Base-by-base conservation (phyloP, 2,329 filamentous ascomycete genomes). In the Aureobasidium sp. region DNA sequence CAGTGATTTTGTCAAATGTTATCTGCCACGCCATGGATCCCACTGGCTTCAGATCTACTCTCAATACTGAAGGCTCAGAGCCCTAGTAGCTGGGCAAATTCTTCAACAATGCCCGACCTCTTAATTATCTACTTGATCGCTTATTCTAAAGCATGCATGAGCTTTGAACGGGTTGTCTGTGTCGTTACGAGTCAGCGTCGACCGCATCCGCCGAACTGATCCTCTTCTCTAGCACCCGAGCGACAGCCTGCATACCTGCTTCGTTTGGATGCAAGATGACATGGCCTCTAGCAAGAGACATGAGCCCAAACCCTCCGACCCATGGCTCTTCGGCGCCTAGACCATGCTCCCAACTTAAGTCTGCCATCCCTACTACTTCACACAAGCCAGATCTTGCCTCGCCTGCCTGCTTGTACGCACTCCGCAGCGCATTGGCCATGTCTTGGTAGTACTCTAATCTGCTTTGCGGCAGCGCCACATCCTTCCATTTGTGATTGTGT, bases 171-270 rank as follows among this genome's bases (percentile, higher is more conserved):
- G n/a, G n/a, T n/a, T n/a, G n/a, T n/a, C n/a, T n/a, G n/a, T n/a
- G n/a, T n/a, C n/a, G n/a, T n/a, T n/a, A n/a, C n/a, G n/a, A n/a
- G n/a, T n/a, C n/a, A n/a, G n/a, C n/a, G n/a, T n/a, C n/a, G n/a
- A n/a, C n/a, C n/a, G n/a, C n/a, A n/a, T n/a, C n/a, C n/a, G n/a
- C n/a, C n/a, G n/a, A n/a, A n/a, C n/a, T n/a, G n/a, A n/a, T n/a
- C n/a, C n/a, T n/a, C n/a, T n/a, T n/a, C n/a, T n/a, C n/a, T n/a
- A 62, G 9, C 4, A 43, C 18, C 1, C 40, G 13, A 8, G 59
- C 59, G 27, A 62, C 47, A 25, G 59, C 59, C n/a, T 62, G 33
- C 59, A 62, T 53, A 4, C 59, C 59, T n/a, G 51, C 36, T 11
- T 10, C 36, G 20, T 53, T 53, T 36, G 59, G 59, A 20, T 53